Percentiles rank a stretch among this genome's conserved stretches.
Conservation (phyloP, 2,329 filamentous ascomycete species). For the Fusarium sacchari region DNA sequence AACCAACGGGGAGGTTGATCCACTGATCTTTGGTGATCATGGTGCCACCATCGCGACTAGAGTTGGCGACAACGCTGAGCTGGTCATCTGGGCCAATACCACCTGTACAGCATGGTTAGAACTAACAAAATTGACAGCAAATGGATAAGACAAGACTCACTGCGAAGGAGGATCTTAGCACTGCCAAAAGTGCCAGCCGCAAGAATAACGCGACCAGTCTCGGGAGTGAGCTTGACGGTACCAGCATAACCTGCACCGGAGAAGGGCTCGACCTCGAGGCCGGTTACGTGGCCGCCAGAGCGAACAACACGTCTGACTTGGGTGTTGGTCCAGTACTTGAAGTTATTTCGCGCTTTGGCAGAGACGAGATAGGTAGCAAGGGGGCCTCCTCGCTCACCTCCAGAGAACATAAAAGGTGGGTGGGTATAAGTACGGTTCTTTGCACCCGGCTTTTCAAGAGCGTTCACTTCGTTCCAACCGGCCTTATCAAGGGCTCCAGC, state of each 20-base stretch:
- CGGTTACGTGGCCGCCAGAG: conserved; percentile 6
- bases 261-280: conserved; percentile 1
- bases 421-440: conserved; percentile 13
- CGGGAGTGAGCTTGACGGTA: conserved; percentile 11
- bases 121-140: rapidly evolving
- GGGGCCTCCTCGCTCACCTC: not conserved
- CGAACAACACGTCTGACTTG: conserved; percentile 9
- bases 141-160: not conserved
- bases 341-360: not conserved
- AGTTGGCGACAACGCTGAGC: not conserved
- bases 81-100: conserved; percentile 13
- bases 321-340: conserved; percentile 16
- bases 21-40: conserved; percentile 9
- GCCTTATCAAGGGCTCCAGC: conserved; percentile 1
- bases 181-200: conserved; percentile 9
- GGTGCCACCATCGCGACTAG: not conserved
- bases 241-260: not conserved
- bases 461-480: not conserved
- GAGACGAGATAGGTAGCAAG: conserved; percentile 16
- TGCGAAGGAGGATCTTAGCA: conserved; percentile 12
- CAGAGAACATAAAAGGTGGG: not conserved
- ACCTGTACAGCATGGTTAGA: not conserved
- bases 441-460: not conserved
- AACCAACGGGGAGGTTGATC: conserved; percentile 12
- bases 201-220: conserved; percentile 11